Conservation (phyloP, 305 asterid species). For the Solanum hybrid region DNA sequence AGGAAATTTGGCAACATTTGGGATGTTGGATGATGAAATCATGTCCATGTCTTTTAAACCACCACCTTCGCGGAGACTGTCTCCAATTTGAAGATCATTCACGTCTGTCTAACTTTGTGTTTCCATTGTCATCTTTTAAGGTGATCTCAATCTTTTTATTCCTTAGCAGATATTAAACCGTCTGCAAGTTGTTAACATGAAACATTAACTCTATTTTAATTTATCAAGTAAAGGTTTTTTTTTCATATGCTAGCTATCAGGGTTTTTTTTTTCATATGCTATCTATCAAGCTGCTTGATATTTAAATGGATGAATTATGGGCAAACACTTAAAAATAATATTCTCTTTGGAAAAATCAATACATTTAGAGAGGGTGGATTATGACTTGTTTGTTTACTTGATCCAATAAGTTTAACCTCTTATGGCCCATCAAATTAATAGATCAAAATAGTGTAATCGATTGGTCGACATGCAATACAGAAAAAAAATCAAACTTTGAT, state of each 20-base stretch:
- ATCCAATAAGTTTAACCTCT: background rate
- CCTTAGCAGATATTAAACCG: background rate
- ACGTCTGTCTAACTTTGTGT: slow-evolving; percentile 10
- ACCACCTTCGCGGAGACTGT: background rate
- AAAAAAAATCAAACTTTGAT: background rate
- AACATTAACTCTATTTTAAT: background rate
- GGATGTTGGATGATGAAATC: background rate
- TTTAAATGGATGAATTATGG: background rate
- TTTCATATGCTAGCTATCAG: too few species aligned
- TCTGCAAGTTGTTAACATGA: slow-evolving; percentile 15
- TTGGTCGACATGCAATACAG: background rate
- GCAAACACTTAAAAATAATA: background rate
- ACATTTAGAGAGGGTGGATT: background rate
- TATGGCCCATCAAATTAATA: background rate
- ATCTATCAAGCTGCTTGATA: background rate
- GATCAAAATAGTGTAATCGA: background rate
- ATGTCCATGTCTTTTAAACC: background rate
- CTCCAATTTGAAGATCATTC: background rate
- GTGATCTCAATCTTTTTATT: slow-evolving; percentile 4
- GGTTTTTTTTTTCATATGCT: too few species aligned
- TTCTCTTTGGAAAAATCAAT: background rate
- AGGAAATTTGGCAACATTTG: background rate
- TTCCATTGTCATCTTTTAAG: slow-evolving; percentile 8
- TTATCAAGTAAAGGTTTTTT: background rate
- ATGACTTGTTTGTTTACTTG: background rate